Percentiles rank a stretch among this genome's conserved stretches.
Conservation (phyloP, 768 basidiomycete genomes). For the Rhodotorula taiwanensis region DNA sequence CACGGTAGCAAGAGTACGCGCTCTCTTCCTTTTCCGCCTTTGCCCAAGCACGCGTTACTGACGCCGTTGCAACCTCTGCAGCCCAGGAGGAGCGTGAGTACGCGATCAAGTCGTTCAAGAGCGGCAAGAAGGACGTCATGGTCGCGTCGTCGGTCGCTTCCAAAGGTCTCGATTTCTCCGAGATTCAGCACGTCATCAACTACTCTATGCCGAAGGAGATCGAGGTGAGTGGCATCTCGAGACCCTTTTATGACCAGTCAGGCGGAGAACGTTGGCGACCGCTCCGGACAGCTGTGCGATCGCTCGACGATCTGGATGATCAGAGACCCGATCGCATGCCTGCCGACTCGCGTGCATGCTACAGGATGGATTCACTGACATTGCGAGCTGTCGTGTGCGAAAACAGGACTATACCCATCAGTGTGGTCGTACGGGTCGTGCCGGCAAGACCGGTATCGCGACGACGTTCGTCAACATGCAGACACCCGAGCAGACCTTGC, state of each 20-base stretch:
- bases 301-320: no score
- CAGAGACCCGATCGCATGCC: no score
- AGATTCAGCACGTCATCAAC: conserved; percentile 98
- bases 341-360: no score
- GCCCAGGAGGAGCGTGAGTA: conserved; percentile 99
- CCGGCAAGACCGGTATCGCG: conserved; percentile 96
- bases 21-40: not conserved
- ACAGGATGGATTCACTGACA: no score
- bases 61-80: conserved; percentile 42
- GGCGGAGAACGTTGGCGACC: no score
- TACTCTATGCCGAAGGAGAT: conserved; percentile 99
- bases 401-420: conserved; percentile 96
- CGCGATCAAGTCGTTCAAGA: conserved; percentile 96
- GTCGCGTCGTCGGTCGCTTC: conserved; percentile 96
- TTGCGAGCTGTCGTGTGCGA: no score
- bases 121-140: conserved; percentile 97
- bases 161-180: conserved; percentile 96
- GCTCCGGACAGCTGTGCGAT: no score
- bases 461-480: conserved; percentile 99
- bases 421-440: conserved; percentile 94
- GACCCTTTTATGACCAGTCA: no score
- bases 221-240: conserved; percentile 54
- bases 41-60: not conserved
- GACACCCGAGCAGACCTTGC: conserved; percentile 86
- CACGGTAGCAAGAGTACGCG: conserved; percentile 89